Base-by-base conservation (phyloP, 305 asterid genomes). In the Striga hermonthica region DNA sequence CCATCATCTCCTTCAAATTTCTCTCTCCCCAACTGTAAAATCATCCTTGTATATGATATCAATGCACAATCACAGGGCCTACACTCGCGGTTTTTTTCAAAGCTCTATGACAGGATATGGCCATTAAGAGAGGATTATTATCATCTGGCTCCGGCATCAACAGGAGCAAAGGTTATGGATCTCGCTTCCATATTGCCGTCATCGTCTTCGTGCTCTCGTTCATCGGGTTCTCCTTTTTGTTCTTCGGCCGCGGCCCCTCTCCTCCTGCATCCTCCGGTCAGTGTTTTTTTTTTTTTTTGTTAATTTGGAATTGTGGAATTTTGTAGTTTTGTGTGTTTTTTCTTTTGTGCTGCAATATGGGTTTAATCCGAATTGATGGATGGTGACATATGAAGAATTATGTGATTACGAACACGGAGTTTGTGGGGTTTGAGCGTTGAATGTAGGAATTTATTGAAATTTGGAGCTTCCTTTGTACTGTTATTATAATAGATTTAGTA, bases 71-170 rank as follows among this genome's bases (percentile, higher is more conserved):
- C 61, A 11, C 44, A 69, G 54, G 64, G 69, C 54, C 45, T 61
- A 72, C 41, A 35, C 58, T 50, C 47, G 75, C 67, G 75, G 54
- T 40, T 66, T 68, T 58, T 64, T 38, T 68, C 71, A 70, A 67
- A 75, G 79, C 73, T 72, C 71, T 72, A 70, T 73, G 85, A 74
- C 72, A 49, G 84, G 75, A 37, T 67, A 85, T 87, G 92, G 75
- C 83, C 75, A 76, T 76, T 72, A 77, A 72, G 81, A 81, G 81
- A 74, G 84, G 95, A 74, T 74, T 82, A 52, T 70, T 68, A 59
- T 79, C 68, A 59, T 79, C 86, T 14, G 81, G 79, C 67, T 64
- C 72, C 49, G 80, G 73, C 62, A 47, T 34, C 72, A 72, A 60
- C 54, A 77, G 74, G 80, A 77, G 59, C 63, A 72, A 70, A 67